Percentiles rank a stretch among this genome's conserved stretches.
Evolutionary conservation across 768 basidiomycete species (phyloP).

Genomic region (Chiua virens): DNA sequence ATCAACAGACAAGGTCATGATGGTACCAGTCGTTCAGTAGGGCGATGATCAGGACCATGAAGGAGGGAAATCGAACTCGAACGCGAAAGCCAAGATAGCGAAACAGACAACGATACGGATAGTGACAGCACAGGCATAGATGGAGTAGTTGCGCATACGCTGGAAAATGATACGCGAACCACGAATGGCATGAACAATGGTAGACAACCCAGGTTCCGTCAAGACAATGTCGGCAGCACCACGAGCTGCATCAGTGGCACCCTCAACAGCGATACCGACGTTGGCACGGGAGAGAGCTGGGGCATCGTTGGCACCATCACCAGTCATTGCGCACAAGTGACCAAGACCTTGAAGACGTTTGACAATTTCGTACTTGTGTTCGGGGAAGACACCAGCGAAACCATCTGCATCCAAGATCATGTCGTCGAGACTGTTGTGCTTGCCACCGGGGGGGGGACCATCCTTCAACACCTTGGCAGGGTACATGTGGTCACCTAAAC

Average conservation of each 20-base stretch:
- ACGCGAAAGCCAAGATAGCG: constrained; percentile 91
- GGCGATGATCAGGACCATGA: constrained; percentile 99
- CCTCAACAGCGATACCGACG: constrained; percentile 99
- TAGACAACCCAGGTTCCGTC: constrained; percentile 97
- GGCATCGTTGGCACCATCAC: constrained; percentile 99
- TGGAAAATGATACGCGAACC: constrained; percentile 99
- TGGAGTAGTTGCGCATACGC: constrained; percentile 99
- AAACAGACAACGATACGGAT: constrained; percentile 99
- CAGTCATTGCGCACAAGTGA: constrained; percentile 97
- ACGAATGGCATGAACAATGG: constrained; percentile 98
- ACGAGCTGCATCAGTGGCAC: constrained; percentile 98
- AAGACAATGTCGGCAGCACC: constrained; percentile 98
- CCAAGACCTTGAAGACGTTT: constrained; percentile 96
- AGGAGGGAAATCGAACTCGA: constrained; percentile 98
- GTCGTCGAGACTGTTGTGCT: constrained; percentile 84
- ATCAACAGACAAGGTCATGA: constrained; percentile 97
- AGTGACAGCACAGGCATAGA: constrained; percentile 94
- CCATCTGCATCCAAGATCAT: constrained; percentile 99
- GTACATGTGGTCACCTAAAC: constrained; percentile 99
- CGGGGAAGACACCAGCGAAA: constrained; percentile 98
- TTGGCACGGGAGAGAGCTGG: constrained; percentile 98
- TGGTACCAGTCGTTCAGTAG: constrained; percentile 97
- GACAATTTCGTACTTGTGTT: constrained; percentile 99
- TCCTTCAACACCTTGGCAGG: constrained; percentile 99
- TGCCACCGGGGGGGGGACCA: constrained; percentile 84